Conservation (phyloP, 441 rosid species). For the Aquilaria agallochum region DNA sequence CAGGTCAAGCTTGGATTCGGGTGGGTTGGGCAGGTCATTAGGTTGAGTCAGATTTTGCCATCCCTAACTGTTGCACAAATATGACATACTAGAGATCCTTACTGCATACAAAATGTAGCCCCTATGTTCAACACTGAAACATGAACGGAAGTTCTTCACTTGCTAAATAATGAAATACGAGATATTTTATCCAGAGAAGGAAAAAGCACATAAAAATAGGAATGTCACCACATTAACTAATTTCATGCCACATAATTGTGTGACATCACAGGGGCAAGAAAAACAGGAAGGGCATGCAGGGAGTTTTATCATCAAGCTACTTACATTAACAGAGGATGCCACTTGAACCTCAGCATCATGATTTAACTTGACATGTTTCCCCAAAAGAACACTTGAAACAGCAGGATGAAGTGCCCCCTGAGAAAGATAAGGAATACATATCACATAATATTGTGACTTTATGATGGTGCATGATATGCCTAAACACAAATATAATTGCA, state of each 20-base stretch:
- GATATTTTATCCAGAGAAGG: too few relatives aligned
- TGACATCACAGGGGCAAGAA: too few relatives aligned
- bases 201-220: background rate
- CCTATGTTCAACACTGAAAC: background rate
- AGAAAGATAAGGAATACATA: constrained; percentile 13
- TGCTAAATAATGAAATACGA: background rate
- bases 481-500: too few relatives aligned
- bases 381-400: constrained; percentile 25
- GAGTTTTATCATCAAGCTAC: constrained; percentile 12
- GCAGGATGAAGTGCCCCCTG: constrained; percentile 41
- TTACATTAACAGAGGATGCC: constrained; percentile 24
- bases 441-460: background rate
- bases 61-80: too few relatives aligned
- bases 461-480: too few relatives aligned
- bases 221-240: too few relatives aligned
- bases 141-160: background rate
- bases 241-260: too few relatives aligned
- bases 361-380: constrained; percentile 37
- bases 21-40: too few relatives aligned
- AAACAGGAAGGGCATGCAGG: background rate
- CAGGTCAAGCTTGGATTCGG: too few relatives aligned
- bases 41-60: too few relatives aligned
- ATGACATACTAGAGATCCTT: constrained; percentile 7
- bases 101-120: background rate
- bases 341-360: constrained; percentile 19